Evolutionary conservation across 73 alveolate species (phyloP).

Genomic region (Blepharisma japonicum): DNA sequence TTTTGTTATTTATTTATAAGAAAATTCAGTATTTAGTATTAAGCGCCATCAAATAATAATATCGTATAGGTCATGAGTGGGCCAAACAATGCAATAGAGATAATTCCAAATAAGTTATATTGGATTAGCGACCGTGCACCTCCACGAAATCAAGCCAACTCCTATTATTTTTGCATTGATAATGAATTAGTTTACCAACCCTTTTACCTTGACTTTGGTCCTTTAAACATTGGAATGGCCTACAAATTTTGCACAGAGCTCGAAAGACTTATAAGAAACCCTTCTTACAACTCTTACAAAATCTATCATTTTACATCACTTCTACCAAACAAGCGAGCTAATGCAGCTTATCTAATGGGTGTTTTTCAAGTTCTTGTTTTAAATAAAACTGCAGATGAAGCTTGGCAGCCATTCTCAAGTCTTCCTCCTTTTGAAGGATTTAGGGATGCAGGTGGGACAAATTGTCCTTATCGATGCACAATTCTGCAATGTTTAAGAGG

Average conservation of each 20-base stretch:
- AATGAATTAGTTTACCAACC: slow-evolving; percentile 81
- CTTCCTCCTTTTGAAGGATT: slow-evolving; percentile 65
- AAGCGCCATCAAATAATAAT: too few relatives aligned
- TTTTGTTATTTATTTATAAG: too few relatives aligned
- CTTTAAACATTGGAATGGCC: slow-evolving; percentile 68
- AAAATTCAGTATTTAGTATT: too few relatives aligned
- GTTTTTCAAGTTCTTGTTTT: slow-evolving; percentile 75
- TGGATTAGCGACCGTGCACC: slow-evolving; percentile 85
- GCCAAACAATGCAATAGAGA: slow-evolving; percentile 41
- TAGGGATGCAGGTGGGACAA: slow-evolving; percentile 91
- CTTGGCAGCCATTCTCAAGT: slow-evolving; percentile 65
- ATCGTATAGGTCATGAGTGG: too few relatives aligned
- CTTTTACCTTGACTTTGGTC: slow-evolving; percentile 83
- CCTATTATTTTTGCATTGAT: slow-evolving; percentile 92
- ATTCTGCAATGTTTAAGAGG: slow-evolving; percentile 78
- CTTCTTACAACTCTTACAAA: slow-evolving; percentile 41
- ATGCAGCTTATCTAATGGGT: slow-evolving; percentile 89
- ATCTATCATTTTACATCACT: slow-evolving; percentile 72
- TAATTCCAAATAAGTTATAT: slow-evolving; percentile 61
- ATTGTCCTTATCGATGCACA: slow-evolving; percentile 85
- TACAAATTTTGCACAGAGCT: slow-evolving; percentile 75
- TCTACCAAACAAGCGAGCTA: slow-evolving; percentile 67
- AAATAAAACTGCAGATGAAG: slow-evolving; percentile 82
- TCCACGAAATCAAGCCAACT: slow-evolving; percentile 74
- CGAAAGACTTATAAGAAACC: slow-evolving; percentile 52